Conservation (phyloP, 768 basidiomycete genomes). For the Tephrocybe sp. region DNA sequence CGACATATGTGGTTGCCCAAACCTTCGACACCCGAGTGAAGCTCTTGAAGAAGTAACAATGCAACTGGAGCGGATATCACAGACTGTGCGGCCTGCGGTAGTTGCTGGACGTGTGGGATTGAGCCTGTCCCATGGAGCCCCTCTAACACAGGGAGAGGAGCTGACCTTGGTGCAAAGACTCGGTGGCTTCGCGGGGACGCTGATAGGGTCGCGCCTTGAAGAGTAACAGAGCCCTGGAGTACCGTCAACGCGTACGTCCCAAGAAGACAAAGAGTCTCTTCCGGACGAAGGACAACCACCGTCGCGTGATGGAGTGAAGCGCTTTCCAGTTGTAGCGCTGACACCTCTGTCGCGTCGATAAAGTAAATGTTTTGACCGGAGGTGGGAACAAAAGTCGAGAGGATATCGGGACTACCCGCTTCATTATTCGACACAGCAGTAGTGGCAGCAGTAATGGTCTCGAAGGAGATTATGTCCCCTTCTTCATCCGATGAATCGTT, state of each 20-base stretch:
- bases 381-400: slow-evolving; percentile 54
- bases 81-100: slow-evolving; percentile 19
- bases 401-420: slow-evolving; percentile 16
- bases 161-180: slow-evolving; percentile 76
- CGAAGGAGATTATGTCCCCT: slow-evolving; percentile 27
- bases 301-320: slow-evolving; percentile 18
- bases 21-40: slow-evolving; percentile 62
- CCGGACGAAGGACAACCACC: slow-evolving; percentile 42
- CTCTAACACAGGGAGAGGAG: slow-evolving; percentile 64
- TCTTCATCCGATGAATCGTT: slow-evolving; percentile 51
- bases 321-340: slow-evolving; percentile 25
- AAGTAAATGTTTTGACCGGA: slow-evolving; percentile 44
- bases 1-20: slow-evolving; percentile 63
- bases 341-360: slow-evolving; percentile 40
- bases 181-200: slow-evolving; percentile 42
- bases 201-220: slow-evolving; percentile 55
- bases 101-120: slow-evolving; percentile 11
- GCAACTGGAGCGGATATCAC: slow-evolving; percentile 24
- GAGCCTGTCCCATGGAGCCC: slow-evolving; percentile 17
- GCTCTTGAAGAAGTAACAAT: slow-evolving; percentile 57
- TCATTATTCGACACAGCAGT: not conserved
- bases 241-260: slow-evolving; percentile 66
- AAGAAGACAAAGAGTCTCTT: slow-evolving; percentile 63
- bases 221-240: slow-evolving; percentile 56
- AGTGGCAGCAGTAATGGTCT: slow-evolving; percentile 12